Evolutionary conservation across 768 basidiomycete species (phyloP), one percentile per base, ranked within the genome.

Genomic region (Suillus variegatus): DNA sequence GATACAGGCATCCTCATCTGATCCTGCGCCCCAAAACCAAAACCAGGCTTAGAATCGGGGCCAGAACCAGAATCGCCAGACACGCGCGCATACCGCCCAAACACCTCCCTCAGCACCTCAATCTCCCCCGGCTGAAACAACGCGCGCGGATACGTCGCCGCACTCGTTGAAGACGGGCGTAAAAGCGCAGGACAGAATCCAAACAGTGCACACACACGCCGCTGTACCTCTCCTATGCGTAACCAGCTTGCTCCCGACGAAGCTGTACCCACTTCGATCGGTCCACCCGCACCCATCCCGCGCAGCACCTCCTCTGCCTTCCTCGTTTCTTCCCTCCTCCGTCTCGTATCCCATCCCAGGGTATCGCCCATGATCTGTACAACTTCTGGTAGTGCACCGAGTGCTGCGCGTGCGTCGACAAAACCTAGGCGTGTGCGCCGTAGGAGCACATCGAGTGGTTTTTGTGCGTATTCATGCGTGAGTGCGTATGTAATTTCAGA

Each of bases 341-440:
- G 84, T 18, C 80, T 69, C 35, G 78, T 75, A 66, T 84, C 82
- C 97, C 97, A 99, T 14, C 83, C 81, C 7, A 96, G 84, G 73
- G 98, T 95, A 18, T 85, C 85, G 6, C 86, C 86, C 95, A 98
- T 97, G 76, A 97, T 91, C 65, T 94, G 93, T 66, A 97, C 88
- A 58, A 99, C 90, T 38, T 85, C 84, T 3, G 96, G 95, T 60
- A 99, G 87, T 0, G 91, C 87, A 36, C 90, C 87, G 40, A 96
- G 84, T 0, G 97, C 90, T 1, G 91, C 92, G 65, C 90, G 89
- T 0, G 89, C 91, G 75, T 97, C 95, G 69, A 99, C 88, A 86
- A 98, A 99, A 9, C 93, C 89, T 36, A 99, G 84, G n/a, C 97
- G 91, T 12, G 92, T 92, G 65, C 96, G 90, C 1, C 97, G 90